A percentile compares a stretch with the other conserved stretches of the same genome.
These are phyloP conservation scores for Sphagnum magellanicum DNA, from an alignment of 228 moss, liverwort and hornwort genomes.

Conservation along the genomic window DNA sequence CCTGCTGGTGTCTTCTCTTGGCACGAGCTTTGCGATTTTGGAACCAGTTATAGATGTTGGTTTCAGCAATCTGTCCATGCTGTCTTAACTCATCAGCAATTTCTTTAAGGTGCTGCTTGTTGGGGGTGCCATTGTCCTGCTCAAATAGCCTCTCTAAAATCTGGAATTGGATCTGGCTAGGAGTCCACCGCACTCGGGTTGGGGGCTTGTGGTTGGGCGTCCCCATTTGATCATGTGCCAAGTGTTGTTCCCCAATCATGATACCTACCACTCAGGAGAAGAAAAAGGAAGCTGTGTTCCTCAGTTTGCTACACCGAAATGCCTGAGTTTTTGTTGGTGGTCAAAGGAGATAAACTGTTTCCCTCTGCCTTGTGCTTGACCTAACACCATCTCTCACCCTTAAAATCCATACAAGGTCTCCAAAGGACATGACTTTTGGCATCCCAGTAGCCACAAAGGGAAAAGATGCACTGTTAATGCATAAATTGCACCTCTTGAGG, in stretches of 20 bases:
- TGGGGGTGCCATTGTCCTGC: conserved; percentile 88
- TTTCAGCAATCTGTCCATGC: conserved; percentile 86
- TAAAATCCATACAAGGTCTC: not conserved
- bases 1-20: conserved; percentile 81
- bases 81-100: conserved; percentile 73
- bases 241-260: conserved; percentile 56
- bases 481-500: not conserved
- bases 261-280: conserved; percentile 33
- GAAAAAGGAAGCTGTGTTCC: not conserved
- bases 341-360: not conserved
- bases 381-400: not conserved
- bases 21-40: conserved; percentile 92
- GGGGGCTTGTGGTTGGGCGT: conserved; percentile 81
- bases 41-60: conserved; percentile 98
- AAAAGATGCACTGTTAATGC: not conserved
- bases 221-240: conserved; percentile 69
- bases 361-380: not conserved
- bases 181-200: conserved; percentile 93
- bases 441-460: not conserved
- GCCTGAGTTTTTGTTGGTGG: not conserved
- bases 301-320: not conserved
- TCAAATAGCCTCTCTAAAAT: conserved; percentile 93
- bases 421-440: not conserved
- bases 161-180: conserved; percentile 91
- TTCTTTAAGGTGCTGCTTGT: conserved; percentile 91